Percentiles rank a stretch among this genome's conserved stretches.
These are phyloP conservation scores for Euphorbia lathyris DNA, from an alignment of 345 rosid genomes.

Conservation along the genomic window DNA sequence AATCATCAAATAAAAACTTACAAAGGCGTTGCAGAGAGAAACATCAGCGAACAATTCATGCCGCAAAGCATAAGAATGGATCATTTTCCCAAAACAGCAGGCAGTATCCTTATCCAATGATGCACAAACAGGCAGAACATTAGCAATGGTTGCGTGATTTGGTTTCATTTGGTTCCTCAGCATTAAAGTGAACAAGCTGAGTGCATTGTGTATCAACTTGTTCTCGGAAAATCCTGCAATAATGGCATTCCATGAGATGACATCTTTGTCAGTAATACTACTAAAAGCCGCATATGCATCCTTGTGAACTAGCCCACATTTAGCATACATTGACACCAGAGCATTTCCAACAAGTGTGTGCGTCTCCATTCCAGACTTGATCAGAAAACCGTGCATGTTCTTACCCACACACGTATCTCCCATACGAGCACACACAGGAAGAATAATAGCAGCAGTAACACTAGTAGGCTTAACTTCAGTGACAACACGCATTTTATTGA, in stretches of 20 bases:
- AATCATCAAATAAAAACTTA: slow-evolving; percentile 65
- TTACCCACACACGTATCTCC: slow-evolving; percentile 50
- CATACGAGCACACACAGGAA: slow-evolving; percentile 67
- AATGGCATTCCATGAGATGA: slow-evolving; percentile 84
- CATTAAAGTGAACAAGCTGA: slow-evolving; percentile 61
- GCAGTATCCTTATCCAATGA: slow-evolving; percentile 41
- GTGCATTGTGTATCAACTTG: slow-evolving; percentile 43
- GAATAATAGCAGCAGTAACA: slow-evolving; percentile 57
- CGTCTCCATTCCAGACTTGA: slow-evolving; percentile 57
- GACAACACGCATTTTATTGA: slow-evolving; percentile 40
- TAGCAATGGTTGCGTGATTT: slow-evolving; percentile 55
- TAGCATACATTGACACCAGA: slow-evolving; percentile 74
- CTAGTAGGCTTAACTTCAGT: slow-evolving; percentile 50
- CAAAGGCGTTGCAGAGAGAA: slow-evolving; percentile 64
- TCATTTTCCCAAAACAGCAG: slow-evolving; percentile 50
- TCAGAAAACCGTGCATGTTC: slow-evolving; percentile 44
- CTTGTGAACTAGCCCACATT: slow-evolving; percentile 44
- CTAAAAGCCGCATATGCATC: slow-evolving; percentile 59
- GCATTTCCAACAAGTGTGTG: slow-evolving; percentile 75
- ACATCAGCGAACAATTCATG: slow-evolving; percentile 45
- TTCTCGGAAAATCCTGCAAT: slow-evolving; percentile 86
- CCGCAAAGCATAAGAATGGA: slow-evolving; percentile 59
- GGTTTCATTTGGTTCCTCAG: slow-evolving; percentile 46
- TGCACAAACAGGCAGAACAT: slow-evolving; percentile 58
- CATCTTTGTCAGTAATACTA: slow-evolving; percentile 59